Conservation (phyloP, 495 filamentous ascomycete genomes). For the Penicillium flavigenum region DNA sequence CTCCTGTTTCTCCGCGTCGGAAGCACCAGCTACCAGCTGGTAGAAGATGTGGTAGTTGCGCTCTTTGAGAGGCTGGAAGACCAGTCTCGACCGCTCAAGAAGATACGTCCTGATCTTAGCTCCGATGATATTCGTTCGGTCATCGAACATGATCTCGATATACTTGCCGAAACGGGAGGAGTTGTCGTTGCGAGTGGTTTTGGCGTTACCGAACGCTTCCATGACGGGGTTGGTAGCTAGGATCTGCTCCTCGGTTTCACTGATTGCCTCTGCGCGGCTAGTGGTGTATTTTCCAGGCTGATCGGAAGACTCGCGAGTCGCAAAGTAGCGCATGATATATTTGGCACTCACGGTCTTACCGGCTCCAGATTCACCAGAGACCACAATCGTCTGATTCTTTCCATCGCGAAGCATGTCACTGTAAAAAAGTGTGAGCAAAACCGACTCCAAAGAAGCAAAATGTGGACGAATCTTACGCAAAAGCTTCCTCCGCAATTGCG, state of each 20-base stretch:
- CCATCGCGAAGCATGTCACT: conserved; percentile 96
- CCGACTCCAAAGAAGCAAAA: background rate
- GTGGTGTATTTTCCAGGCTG: conserved; percentile 76
- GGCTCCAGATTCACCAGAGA: conserved; percentile 97
- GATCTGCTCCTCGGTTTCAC: conserved; percentile 97
- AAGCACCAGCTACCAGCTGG: conserved; percentile 90
- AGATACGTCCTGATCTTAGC: conserved; percentile 96
- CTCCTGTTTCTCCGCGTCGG: conserved; percentile 78
- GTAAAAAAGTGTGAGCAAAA: conserved; percentile 8
- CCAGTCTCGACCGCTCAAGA: conserved; percentile 89
- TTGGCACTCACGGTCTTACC: conserved; percentile 99
- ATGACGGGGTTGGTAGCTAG: conserved; percentile 98
- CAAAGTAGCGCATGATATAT: conserved; percentile 99
- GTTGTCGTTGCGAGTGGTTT: conserved; percentile 98
- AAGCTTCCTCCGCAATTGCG: conserved; percentile 98
- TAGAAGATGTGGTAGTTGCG: conserved; percentile 99
- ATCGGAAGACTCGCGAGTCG: conserved; percentile 91
- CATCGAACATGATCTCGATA: conserved; percentile 99
- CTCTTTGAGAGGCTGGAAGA: conserved; percentile 98
- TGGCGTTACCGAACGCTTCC: conserved; percentile 99
- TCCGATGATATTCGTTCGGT: conserved; percentile 92
- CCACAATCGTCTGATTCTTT: conserved; percentile 97
- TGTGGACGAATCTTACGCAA: conserved; percentile 64
- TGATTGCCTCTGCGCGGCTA: conserved; percentile 84
- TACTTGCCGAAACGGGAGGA: conserved; percentile 99